These are phyloP conservation scores for Termitomyces titanicus DNA, from an alignment of 768 basidiomycete genomes.

Conservation along the genomic window DNA sequence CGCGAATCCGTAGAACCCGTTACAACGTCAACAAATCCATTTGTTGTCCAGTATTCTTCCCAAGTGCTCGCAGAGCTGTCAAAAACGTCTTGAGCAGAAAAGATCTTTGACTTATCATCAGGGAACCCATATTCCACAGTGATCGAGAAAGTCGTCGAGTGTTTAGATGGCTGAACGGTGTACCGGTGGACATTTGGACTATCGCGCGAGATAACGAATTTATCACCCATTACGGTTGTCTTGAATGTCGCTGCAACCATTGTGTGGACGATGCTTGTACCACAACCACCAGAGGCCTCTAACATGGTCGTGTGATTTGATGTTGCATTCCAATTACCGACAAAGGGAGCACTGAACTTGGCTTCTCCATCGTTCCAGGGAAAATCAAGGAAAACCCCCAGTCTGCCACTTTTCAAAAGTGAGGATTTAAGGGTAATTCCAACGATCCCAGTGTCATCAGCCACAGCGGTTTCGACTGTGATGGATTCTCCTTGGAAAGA, in stretches of 20 bases:
- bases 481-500: slow-evolving; percentile 30
- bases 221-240: slow-evolving; percentile 39
- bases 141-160: slow-evolving; percentile 29
- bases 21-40: slow-evolving; percentile 50
- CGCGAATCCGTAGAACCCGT: slow-evolving; percentile 46
- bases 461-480: slow-evolving; percentile 35
- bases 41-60: slow-evolving; percentile 43
- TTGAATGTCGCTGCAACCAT: slow-evolving; percentile 37
- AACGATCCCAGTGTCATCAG: slow-evolving; percentile 35
- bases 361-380: slow-evolving; percentile 57
- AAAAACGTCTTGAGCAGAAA: slow-evolving; percentile 22
- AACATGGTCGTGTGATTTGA: slow-evolving; percentile 46
- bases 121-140: slow-evolving; percentile 25
- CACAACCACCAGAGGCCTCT: slow-evolving; percentile 13
- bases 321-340: slow-evolving; percentile 46
- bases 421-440: slow-evolving; percentile 37
- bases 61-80: slow-evolving; percentile 36
- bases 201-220: slow-evolving; percentile 38
- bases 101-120: slow-evolving; percentile 7
- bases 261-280: slow-evolving; percentile 40
- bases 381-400: slow-evolving; percentile 54
- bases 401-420: slow-evolving; percentile 31
- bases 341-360: slow-evolving; percentile 57
- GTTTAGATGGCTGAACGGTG: slow-evolving; percentile 31
- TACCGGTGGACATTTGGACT: slow-evolving; percentile 43